Percentiles rank a stretch among this genome's conserved stretches.
Evolutionary conservation across 2,329 filamentous ascomycete species (phyloP).

Genomic region (Ustulina deusta): DNA sequence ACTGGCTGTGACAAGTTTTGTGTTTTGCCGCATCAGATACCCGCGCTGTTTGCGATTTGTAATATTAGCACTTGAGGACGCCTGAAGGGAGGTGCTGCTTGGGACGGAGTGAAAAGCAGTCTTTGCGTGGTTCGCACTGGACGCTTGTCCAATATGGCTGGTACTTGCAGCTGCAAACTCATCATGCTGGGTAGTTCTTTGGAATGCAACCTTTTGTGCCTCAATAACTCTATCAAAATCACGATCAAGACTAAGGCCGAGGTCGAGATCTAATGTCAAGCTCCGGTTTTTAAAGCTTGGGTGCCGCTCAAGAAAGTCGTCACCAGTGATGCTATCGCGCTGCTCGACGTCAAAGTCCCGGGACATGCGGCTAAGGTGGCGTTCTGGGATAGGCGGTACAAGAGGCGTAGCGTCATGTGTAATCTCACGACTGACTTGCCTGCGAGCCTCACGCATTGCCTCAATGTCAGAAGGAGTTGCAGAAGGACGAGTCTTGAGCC

Average conservation of each 20-base stretch:
- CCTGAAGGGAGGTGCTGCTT: slow-evolving; percentile 39
- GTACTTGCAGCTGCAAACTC: slow-evolving; percentile 44
- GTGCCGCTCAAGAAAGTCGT: slow-evolving; percentile 68
- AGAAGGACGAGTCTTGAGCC: slow-evolving; percentile 88
- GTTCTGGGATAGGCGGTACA: slow-evolving; percentile 71
- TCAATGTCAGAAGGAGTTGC: slow-evolving; percentile 86
- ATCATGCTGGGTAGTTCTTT: slow-evolving; percentile 47
- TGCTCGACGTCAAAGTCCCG: slow-evolving; percentile 59
- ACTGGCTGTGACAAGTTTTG: slow-evolving; percentile 94
- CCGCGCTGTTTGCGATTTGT: slow-evolving; percentile 82
- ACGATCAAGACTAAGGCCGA: slow-evolving; percentile 86
- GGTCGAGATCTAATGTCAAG: slow-evolving; percentile 82
- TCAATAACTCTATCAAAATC: slow-evolving; percentile 97
- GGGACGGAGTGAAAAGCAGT: slow-evolving; percentile 42
- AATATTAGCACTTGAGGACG: slow-evolving; percentile 70
- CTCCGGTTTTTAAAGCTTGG: slow-evolving; percentile 85
- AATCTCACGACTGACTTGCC: slow-evolving; percentile 83
- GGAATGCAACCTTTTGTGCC: slow-evolving; percentile 88
- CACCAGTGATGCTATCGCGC: slow-evolving; percentile 51
- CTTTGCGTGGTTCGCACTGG: slow-evolving; percentile 47
- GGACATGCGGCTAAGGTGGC: slow-evolving; percentile 68
- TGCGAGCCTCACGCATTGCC: slow-evolving; percentile 86
- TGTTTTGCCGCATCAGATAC: slow-evolving; percentile 98
- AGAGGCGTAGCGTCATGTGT: slow-evolving; percentile 67
- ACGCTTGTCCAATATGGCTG: slow-evolving; percentile 61